Percentiles rank a stretch among this genome's conserved stretches.
Evolutionary conservation across 257 asterid genomes (phyloP).

Genomic region (Solanum appendiculatum): DNA sequence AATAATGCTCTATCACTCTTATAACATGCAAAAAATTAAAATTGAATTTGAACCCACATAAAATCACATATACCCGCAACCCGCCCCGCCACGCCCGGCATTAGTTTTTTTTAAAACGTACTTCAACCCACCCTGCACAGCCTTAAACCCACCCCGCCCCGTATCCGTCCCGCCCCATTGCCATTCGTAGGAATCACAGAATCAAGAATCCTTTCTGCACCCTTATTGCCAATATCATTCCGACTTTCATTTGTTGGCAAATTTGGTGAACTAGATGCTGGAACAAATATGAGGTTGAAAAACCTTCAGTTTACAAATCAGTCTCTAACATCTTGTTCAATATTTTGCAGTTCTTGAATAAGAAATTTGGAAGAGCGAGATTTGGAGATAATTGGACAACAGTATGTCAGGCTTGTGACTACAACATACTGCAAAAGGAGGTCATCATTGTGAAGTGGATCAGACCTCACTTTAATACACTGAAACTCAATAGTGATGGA

Average conservation of each 20-base stretch:
- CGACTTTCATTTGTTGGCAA: not conserved
- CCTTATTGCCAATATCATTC: not conserved
- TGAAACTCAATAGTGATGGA: not conserved
- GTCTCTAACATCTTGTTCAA: not conserved
- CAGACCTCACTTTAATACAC: not conserved
- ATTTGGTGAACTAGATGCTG: not conserved
- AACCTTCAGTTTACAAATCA: not conserved
- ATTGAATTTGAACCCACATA: too few species aligned
- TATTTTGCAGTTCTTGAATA: not conserved
- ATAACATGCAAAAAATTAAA: too few species aligned
- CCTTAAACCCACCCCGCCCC: too few species aligned
- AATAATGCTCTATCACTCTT: too few species aligned
- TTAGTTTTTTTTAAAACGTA: too few species aligned
- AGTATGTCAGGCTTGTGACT: not conserved
- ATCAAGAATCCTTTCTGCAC: not conserved
- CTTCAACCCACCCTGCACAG: too few species aligned
- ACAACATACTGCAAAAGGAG: not conserved
- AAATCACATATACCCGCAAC: too few species aligned
- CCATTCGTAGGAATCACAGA: not conserved
- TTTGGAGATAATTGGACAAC: not conserved
- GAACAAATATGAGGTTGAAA: too few species aligned
- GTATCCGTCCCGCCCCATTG: too few species aligned
- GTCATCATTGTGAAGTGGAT: not conserved
- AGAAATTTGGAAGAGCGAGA: not conserved
- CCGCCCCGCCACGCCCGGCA: too few species aligned